Conservation (phyloP, 306 rosid species). For the Adenanthera pavonina region DNA sequence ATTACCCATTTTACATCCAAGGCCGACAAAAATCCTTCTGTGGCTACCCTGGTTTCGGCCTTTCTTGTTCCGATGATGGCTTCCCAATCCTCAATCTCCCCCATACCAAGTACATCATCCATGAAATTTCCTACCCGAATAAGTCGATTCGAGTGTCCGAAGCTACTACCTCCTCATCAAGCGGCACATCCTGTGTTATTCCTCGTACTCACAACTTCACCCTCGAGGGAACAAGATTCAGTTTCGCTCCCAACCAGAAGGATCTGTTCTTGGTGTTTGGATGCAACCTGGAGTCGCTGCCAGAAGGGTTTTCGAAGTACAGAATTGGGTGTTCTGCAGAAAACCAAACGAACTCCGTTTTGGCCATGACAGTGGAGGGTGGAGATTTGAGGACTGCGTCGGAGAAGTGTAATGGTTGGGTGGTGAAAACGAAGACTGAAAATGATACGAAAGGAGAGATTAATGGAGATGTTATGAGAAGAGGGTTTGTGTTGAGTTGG, state of each 20-base stretch:
- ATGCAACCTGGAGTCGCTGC: constrained; percentile 33
- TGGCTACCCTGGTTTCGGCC: constrained; percentile 62
- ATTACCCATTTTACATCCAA: constrained; percentile 56
- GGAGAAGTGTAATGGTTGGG: constrained; percentile 26
- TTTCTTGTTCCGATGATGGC: constrained; percentile 45
- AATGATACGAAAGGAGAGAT: not conserved
- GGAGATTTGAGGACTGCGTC: not conserved
- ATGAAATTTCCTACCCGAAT: constrained; percentile 45
- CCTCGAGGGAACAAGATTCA: not conserved
- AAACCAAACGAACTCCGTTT: constrained; percentile 28
- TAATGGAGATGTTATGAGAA: constrained; percentile 37
- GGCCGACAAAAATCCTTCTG: constrained; percentile 43
- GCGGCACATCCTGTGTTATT: not conserved
- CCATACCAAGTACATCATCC: constrained; percentile 23
- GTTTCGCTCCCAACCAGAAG: constrained; percentile 6
- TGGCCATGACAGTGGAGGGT: constrained; percentile 45
- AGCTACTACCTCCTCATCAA: not conserved
- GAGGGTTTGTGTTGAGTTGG: constrained; percentile 65
- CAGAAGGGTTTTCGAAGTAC: not conserved
- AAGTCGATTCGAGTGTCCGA: constrained; percentile 50
- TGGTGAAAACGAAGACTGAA: constrained; percentile 25
- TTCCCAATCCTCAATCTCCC: constrained; percentile 47
- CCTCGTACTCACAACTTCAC: constrained; percentile 22
- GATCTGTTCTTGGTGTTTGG: constrained; percentile 35
- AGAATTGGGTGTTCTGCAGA: constrained; percentile 38